Base-by-base conservation (phyloP, 495 filamentous ascomycete genomes). In the Aspergillus heteromorphus region DNA sequence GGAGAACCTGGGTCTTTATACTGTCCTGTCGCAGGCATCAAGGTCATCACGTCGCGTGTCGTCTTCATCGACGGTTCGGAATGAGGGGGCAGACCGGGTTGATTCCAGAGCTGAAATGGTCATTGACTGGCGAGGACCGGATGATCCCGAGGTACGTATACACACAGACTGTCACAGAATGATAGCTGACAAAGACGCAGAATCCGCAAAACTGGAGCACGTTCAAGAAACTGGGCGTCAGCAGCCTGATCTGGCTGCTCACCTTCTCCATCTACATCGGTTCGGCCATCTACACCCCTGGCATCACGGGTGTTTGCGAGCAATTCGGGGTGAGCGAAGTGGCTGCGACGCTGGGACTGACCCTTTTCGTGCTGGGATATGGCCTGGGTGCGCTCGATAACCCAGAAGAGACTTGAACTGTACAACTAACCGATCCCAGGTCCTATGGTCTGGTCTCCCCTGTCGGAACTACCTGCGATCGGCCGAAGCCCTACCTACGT, bases 151-250 rank as follows among this genome's bases (percentile, higher is more conserved):
- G 59, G 69, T 67, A 29, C 14, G 59, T 38, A 40, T 9, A 38
- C 18, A 20, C 2, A 3, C 49, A 2, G 10, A 27, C 19, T 23
- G 9, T 1, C 27, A 17, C 18, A 11, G 11, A 29, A 31, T 30
- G 23, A 13, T n/a, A 2, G 9, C 51, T 47, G 5, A 47, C 20
- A 18, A 17, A 11, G 21, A 23, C 9, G 17, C 40, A 68, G 62
- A 82, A 82, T 45, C 79, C 79, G 0, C 72, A 79, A 45, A 79
- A 79, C 47, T 81, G 79, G 79, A 71, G 63, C 1, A 55, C 45
- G 10, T 36, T 10, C 0, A 64, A 64, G 25, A 65, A 64, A 31
- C 14, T 48, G 3, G 48, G 62, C 5, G 54, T 68, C 23, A 58
- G 56, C 31, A 42, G 40, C 6, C 17, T 61, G 3, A 64, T 68